Percentiles rank a stretch among this genome's conserved stretches.
Conservation (phyloP, 306 rosid species). For the Quercus robur region DNA sequence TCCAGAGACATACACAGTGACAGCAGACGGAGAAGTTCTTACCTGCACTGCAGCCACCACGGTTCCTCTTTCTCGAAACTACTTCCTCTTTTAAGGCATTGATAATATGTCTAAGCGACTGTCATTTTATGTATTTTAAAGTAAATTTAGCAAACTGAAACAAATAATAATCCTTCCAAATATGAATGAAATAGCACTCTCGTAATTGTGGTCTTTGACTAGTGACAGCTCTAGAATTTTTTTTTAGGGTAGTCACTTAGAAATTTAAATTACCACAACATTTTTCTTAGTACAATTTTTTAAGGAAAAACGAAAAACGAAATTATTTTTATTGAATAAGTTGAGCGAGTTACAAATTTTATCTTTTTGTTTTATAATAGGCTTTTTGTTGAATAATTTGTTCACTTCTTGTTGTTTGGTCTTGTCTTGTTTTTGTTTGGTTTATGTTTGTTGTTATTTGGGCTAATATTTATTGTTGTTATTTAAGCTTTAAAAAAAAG, state of each 20-base stretch:
- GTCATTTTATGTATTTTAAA: not conserved
- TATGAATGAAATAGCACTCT: not conserved
- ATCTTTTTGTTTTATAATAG: not conserved
- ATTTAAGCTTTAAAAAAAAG: too few species aligned
- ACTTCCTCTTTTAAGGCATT: slow-evolving; percentile 65
- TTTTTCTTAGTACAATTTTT: too few species aligned
- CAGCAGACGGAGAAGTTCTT: slow-evolving; percentile 73
- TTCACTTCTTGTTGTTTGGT: too few species aligned
- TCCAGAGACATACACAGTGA: slow-evolving; percentile 75
- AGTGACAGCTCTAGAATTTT: not conserved
- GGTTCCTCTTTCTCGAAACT: slow-evolving; percentile 75
- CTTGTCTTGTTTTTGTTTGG: too few species aligned
- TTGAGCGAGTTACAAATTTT: too few species aligned
- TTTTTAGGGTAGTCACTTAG: too few species aligned
- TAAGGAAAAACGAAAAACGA: too few species aligned
- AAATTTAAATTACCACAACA: too few species aligned
- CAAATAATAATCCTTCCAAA: not conserved
- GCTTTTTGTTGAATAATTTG: not conserved
- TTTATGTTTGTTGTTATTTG: too few species aligned
- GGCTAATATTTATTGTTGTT: too few species aligned
- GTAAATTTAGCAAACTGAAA: not conserved
- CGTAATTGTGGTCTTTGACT: not conserved
- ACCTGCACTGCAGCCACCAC: slow-evolving; percentile 58
- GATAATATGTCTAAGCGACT: not conserved
- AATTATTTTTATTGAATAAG: too few species aligned